Evolutionary conservation across 192 early-diverging fungal species (phyloP), one percentile per base, ranked within the genome.

Genomic region (Phlyctochytrium planicorne): DNA sequence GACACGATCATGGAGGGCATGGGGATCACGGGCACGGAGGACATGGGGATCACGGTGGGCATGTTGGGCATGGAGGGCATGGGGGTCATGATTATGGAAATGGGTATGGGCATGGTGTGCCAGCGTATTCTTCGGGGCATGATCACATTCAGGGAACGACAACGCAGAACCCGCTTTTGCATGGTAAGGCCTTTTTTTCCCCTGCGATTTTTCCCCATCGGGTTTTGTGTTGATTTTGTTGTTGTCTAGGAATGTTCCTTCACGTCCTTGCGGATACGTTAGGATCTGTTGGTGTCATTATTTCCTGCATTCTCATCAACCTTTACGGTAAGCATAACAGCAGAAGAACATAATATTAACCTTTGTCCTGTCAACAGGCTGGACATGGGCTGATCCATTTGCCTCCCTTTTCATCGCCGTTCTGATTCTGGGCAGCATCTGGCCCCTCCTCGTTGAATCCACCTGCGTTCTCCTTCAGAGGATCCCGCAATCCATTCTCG

Each of bases 351-450:
- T 35, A 12, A 6, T 57, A 6, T 57, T 6, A 10, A 57, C 6
- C 16, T 53, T 32, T 36, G 50, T 47, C 10, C 20, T 47, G 6
- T 17, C n/a, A 12, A 20, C 34, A 83, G 79, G 90, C 0, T 98
- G 96, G 96, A 91, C 91, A 14, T 95, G 96, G 61, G 90, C 95
- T 35, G 96, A 98, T 75, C 96, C 96, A 0, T 84, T 96, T 37
- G 93, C 93, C 30, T 98, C 96, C 16, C 86, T 98, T 53, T 85
- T 93, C 53, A 98, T 98, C 72, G 91, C 93, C 0, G 70, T 88
- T 3, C 77, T 98, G 30, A 98, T 94, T 40, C 88, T 98, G 63
- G 75, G 89, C 72, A 89, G 86, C 37, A 90, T 93, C 2, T 86
- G 93, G 57, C 94, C 96, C 0, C 79, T 98, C 17, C 90, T 98